Evolutionary conservation across 2,329 filamentous ascomycete genomes (phyloP), one percentile per base, ranked within the genome.

Genomic region (Leptographium lundbergii): DNA sequence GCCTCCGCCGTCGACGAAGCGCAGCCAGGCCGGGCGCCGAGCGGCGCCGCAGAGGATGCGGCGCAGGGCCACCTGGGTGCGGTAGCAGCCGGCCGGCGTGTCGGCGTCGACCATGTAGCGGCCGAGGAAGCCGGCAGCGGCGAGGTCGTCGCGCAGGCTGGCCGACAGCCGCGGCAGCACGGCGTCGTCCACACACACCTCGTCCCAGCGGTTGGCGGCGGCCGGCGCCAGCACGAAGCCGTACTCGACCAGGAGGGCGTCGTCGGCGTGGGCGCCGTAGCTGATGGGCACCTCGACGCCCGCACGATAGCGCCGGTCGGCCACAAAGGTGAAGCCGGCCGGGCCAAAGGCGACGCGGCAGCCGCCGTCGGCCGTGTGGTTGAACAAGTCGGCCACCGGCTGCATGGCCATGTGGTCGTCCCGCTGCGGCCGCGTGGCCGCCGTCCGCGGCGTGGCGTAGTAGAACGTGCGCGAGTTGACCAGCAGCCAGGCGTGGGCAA

Each of bases 371-470:
- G 72, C 69, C 19, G 63, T 60, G 66, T 80, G 78, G 65, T 81
- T 90, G 74, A 89, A 85, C 59, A 87, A 81, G 68, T 90, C 87
- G 5, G 85, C 82, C 56, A 88, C 84, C 1, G 87, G 87, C 69
- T 84, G 86, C 66, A 89, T 77, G 36, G 82, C 81, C 73, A 88
- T 81, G 66, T 81, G 81, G 65, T 88, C 85, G 66, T 81, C 69
- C 63, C 71, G 66, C 63, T 70, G 63, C 29, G 73, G 65, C 62
- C 70, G 63, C 42, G 73, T 68, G 61, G 69, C 65, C 66, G 76
- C 70, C 62, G 80, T 74, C 36, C 70, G 71, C 3, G 77, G 70
- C 54, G 73, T 75, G 27, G 72, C 69, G 68, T 80, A 81, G 70
- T 84, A 84, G 63, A 85, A 85, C 0, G 80, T 81, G 61, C 81